Evolutionary conservation across 2,329 filamentous ascomycete genomes (phyloP).

Genomic region (Cordyceps cicadae): DNA sequence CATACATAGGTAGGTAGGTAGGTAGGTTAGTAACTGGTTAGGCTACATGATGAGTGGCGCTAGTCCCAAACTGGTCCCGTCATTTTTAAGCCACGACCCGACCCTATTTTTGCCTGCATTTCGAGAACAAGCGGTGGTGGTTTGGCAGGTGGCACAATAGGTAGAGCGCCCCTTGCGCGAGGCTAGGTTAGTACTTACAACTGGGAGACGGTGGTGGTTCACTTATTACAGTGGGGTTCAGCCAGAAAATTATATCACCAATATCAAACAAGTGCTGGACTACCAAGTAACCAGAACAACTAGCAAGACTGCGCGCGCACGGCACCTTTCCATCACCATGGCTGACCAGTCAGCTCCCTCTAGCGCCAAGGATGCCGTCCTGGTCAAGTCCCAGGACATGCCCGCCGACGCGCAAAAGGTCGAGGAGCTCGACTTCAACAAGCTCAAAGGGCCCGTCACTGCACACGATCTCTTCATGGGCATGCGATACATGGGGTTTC

Average conservation of each 20-base stretch:
- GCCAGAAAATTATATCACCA: neutral
- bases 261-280: neutral
- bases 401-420: constrained; percentile 73
- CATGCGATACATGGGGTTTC: constrained; percentile 78
- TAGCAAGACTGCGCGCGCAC: neutral
- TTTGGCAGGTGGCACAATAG: neutral
- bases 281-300: neutral
- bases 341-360: constrained; percentile 39
- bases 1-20: too few species aligned
- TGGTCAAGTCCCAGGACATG: constrained; percentile 76
- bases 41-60: neutral
- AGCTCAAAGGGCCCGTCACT: constrained; percentile 68
- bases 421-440: constrained; percentile 86
- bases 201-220: neutral
- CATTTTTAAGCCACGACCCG: neutral
- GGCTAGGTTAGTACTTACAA: too few species aligned
- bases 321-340: neutral
- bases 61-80: constrained; percentile 1
- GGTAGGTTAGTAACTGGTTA: too few species aligned
- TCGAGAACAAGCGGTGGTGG: neutral
- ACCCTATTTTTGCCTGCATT: neutral
- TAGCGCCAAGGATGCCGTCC: constrained; percentile 68
- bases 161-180: neutral
- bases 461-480: constrained; percentile 74
- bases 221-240: constrained; percentile 2